Base-by-base conservation (phyloP, 2,329 filamentous ascomycete species). In the Trichoderma sp. region DNA sequence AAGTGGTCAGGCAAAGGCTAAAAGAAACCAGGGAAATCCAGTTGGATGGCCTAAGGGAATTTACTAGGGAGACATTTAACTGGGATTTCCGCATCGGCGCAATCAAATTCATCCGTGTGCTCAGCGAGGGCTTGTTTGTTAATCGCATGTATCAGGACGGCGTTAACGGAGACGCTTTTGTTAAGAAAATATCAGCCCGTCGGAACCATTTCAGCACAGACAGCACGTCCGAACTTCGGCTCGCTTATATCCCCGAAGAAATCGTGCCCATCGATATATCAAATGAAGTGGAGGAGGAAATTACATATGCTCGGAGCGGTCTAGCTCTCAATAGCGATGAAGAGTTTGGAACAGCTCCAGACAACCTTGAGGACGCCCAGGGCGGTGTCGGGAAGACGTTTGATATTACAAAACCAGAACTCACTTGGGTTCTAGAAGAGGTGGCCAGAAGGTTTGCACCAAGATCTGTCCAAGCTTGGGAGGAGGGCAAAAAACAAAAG, bases 31-130 rank as follows among this genome's bases (percentile, higher is more conserved):
- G 70, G 3, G 75, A 77, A 5, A 74, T 82, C 2, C 76, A 79
- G 8, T 70, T 82, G 4, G 76, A 79, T 4, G 89, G 88, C 0
- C 81, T 99, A 43, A 88, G 95, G 43, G 86, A 87, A 15, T 98
- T 97, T 79, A 88, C 91, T 0, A 86, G 87, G 1, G 91, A 97
- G 74, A 91, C 91, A 0, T 97, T 99, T 75, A 94, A 95, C 72
- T 99, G 96, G 96, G 89, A 87, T 5, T 92, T 90, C 76, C 88
- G 90, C 32, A 87, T 87, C 65, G 95, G 95, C 0, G 94, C 95
- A 18, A 88, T 92, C 77, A 97, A 97, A 78, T 93, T 97, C 73
- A 90, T 97, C 32, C 89, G 91, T 15, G 91, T 93, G 32, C 83
- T 98, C 12, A 92, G 94, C 0, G 93, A 94, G 12, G 90, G 91